A percentile compares a stretch with the other conserved stretches of the same genome.
Conservation (phyloP, 768 basidiomycete genomes). For the Boletus edulis region DNA sequence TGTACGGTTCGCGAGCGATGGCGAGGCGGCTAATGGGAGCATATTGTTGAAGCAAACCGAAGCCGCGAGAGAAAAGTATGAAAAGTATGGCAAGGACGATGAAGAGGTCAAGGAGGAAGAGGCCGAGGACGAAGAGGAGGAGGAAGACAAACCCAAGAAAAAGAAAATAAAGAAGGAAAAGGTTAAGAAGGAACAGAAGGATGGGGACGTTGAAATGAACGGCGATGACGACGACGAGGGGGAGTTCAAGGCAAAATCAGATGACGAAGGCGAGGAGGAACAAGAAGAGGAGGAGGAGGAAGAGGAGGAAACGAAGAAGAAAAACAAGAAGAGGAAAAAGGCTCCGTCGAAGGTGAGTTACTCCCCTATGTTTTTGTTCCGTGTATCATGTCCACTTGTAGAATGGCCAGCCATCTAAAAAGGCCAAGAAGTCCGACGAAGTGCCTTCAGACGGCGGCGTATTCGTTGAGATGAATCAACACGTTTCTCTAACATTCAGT, state of each 20-base stretch:
- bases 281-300: slow-evolving; percentile 48
- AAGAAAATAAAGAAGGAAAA: slow-evolving; percentile 38
- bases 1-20: slow-evolving; percentile 87
- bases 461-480: slow-evolving; percentile 82
- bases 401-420: slow-evolving; percentile 47
- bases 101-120: slow-evolving; percentile 40
- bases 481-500: slow-evolving; percentile 91
- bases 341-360: slow-evolving; percentile 44
- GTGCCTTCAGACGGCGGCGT: slow-evolving; percentile 59
- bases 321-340: slow-evolving; percentile 72
- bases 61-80: slow-evolving; percentile 40
- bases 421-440: slow-evolving; percentile 57
- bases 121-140: slow-evolving; percentile 40
- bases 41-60: slow-evolving; percentile 80
- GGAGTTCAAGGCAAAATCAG: slow-evolving; percentile 42
- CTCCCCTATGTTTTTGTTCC: neutral
- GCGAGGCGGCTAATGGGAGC: slow-evolving; percentile 90
- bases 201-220: slow-evolving; percentile 44
- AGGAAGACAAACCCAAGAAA: slow-evolving; percentile 25
- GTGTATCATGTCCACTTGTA: neutral
- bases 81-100: slow-evolving; percentile 42
- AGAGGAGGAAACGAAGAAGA: slow-evolving; percentile 48
- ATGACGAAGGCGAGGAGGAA: slow-evolving; percentile 47
- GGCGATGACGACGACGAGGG: slow-evolving; percentile 47
- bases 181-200: slow-evolving; percentile 40